phyloP scores from a whole-genome alignment of 257 asterid species.

The Thymus mandschuricus region DNA sequence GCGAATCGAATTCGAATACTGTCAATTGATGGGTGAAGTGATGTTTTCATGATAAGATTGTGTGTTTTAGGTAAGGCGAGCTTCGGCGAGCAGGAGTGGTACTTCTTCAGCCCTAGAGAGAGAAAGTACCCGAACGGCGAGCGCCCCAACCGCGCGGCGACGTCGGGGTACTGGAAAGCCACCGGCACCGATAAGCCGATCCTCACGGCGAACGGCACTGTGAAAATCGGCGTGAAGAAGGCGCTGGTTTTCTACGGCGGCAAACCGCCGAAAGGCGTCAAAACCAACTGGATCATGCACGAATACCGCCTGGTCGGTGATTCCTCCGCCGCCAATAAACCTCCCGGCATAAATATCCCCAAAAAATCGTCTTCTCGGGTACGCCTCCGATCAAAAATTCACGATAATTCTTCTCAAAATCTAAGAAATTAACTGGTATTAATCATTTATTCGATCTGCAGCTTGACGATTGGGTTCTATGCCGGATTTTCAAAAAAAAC shows the following conservation, averaged over 20 bases:
- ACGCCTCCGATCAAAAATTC: not conserved
- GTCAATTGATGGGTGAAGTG: not conserved
- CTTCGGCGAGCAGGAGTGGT: conserved; percentile 57
- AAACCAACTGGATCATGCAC: conserved; percentile 56
- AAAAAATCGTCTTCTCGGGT: conserved; percentile 46
- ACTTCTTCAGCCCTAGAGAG: conserved; percentile 53
- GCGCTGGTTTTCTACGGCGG: conserved; percentile 50
- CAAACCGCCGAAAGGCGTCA: conserved; percentile 50
- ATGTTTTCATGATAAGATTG: conserved; percentile 11
- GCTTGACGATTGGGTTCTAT: conserved; percentile 61
- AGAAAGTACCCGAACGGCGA: conserved; percentile 53
- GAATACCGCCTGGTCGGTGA: conserved; percentile 46
- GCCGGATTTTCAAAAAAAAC: conserved; percentile 53
- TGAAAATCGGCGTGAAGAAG: conserved; percentile 47
- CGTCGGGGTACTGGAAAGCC: conserved; percentile 56
- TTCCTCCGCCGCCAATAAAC: conserved; percentile 29
- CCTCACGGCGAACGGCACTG: conserved; percentile 31
- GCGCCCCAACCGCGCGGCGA: conserved; percentile 52
- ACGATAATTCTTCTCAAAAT: no score
- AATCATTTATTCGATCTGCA: not conserved
- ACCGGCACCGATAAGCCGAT: conserved; percentile 53
- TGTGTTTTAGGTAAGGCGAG: conserved; percentile 43
- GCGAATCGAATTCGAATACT: not conserved
- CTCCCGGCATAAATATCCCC: conserved; percentile 32
- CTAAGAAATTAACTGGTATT: no score